Evolutionary conservation across 345 rosid species (phyloP).

Genomic region (Populus nigra): DNA sequence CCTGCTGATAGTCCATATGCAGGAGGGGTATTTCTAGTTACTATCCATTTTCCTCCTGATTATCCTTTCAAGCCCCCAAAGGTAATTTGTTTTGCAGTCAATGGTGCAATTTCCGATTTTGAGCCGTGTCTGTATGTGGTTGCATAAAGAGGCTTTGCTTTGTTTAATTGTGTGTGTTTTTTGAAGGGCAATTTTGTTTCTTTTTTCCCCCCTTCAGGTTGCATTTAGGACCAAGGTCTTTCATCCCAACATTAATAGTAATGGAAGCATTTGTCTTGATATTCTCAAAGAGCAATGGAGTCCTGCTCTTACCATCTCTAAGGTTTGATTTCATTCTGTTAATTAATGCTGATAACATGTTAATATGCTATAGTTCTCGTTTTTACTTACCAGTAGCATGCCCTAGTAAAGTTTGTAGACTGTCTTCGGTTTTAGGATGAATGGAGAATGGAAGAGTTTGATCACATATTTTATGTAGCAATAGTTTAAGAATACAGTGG

Average conservation of each 20-base stretch:
- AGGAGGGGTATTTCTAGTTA: slow-evolving; percentile 20
- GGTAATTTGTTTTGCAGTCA: slow-evolving; percentile 3
- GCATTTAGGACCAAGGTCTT: slow-evolving; percentile 44
- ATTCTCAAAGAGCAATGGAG: slow-evolving; percentile 53
- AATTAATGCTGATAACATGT: not conserved
- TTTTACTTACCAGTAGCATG: not conserved
- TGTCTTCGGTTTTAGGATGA: not conserved
- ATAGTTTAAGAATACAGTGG: not conserved
- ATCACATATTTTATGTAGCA: not conserved
- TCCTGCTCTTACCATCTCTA: slow-evolving; percentile 50
- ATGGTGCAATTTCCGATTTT: not conserved
- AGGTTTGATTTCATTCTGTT: slow-evolving; percentile 22
- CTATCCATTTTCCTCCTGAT: slow-evolving; percentile 16
- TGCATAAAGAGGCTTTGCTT: not conserved
- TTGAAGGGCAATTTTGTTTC: not conserved
- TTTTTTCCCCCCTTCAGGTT: slow-evolving; percentile 19
- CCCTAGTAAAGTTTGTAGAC: not conserved
- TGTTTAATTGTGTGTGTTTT: not conserved
- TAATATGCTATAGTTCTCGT: not conserved
- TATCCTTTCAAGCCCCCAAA: slow-evolving; percentile 24
- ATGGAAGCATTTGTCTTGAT: slow-evolving; percentile 49
- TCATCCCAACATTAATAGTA: slow-evolving; percentile 45
- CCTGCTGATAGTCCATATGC: slow-evolving; percentile 22
- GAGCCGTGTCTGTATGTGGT: not conserved
- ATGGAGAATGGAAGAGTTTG: not conserved